Conservation (phyloP, 305 asterid genomes). For the Rubia tinctorum region DNA sequence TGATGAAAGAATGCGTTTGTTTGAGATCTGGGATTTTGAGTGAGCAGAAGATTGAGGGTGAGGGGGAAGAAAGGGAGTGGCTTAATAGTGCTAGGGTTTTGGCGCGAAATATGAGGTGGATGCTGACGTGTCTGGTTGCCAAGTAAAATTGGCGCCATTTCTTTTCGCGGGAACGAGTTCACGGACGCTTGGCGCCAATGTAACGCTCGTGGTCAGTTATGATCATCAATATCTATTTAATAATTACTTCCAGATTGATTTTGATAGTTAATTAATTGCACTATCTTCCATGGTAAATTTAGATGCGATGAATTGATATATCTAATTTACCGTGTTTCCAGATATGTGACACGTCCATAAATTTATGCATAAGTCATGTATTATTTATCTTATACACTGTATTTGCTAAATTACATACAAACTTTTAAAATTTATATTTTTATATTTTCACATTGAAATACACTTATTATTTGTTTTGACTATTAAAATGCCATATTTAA, state of each 20-base stretch:
- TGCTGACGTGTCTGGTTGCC: conserved; percentile 15
- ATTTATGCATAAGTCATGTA: no score
- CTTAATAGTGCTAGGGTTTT: conserved; percentile 13
- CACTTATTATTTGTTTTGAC: no score
- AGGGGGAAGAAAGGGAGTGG: not conserved
- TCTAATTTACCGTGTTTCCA: no score
- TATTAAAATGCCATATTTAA: no score
- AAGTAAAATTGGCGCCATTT: conserved; percentile 34
- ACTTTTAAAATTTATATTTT: no score
- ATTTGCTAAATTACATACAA: no score
- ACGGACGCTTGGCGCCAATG: conserved; percentile 13
- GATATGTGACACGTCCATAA: no score
- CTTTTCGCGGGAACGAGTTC: conserved; percentile 12
- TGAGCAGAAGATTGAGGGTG: not conserved
- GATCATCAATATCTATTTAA: not conserved
- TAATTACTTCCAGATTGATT: not conserved
- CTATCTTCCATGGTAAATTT: no score
- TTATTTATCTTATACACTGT: no score
- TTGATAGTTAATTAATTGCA: no score
- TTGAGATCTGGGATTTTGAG: not conserved
- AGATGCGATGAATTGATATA: no score
- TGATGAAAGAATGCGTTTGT: not conserved
- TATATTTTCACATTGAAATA: no score
- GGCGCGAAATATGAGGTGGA: conserved; percentile 30
- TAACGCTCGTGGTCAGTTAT: not conserved